phyloP scores from a whole-genome alignment of 2,329 filamentous ascomycete genomes.

The Bipolaris bicolor region DNA sequence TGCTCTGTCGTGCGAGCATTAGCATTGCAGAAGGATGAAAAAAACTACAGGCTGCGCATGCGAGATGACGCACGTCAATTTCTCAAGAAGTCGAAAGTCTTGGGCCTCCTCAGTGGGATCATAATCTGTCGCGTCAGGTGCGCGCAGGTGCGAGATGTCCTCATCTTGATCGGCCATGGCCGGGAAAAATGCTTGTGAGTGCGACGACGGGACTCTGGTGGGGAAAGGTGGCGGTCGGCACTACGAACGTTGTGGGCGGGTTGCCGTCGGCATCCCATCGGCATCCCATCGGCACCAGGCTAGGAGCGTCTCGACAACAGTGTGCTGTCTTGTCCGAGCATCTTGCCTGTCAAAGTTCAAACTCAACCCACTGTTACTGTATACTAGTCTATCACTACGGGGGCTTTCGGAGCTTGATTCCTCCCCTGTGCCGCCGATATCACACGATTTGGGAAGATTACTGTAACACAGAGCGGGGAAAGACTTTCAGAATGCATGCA shows the following conservation, averaged over 20 bases:
- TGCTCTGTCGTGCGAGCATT: conserved; percentile 21
- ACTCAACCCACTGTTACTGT: conserved; percentile 8
- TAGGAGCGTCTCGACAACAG: neutral
- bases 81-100: conserved; percentile 79
- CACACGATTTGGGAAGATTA: neutral
- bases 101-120: conserved; percentile 79
- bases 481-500: neutral
- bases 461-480: conserved; percentile 4
- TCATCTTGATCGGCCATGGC: conserved; percentile 48
- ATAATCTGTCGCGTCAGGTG: conserved; percentile 39
- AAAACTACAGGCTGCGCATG: neutral
- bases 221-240: conserved; percentile 8
- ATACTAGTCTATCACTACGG: neutral
- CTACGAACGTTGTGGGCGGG: neutral
- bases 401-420: neutral
- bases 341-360: neutral
- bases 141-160: conserved; percentile 37
- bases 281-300: conserved; percentile 1
- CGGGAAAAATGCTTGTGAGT: conserved; percentile 1
- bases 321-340: neutral
- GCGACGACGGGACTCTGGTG: neutral
- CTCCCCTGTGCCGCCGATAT: neutral
- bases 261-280: conserved; percentile 4
- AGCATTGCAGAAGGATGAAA: conserved; percentile 3
- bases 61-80: conserved; percentile 56